phyloP scores from a whole-genome alignment of 176 grass and related monocot species.

The Typha latifolia region DNA sequence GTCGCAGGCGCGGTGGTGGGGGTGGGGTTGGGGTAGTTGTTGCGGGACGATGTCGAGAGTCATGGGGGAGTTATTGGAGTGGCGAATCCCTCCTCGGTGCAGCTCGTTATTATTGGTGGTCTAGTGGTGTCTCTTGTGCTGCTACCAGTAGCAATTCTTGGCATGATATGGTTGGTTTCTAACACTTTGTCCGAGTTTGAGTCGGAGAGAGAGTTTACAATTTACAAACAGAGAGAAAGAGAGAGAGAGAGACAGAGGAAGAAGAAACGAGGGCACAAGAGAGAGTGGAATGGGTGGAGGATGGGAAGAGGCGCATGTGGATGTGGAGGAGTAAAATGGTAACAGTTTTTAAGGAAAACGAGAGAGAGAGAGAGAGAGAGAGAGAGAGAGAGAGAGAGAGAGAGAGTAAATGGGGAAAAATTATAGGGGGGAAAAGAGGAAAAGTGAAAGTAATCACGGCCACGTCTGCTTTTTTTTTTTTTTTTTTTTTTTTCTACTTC shows the following conservation, averaged over 20 bases:
- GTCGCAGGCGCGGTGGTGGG: slow-evolving; percentile 56
- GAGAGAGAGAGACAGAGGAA: background rate
- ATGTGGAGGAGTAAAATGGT: too few relatives aligned
- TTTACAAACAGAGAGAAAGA: background rate
- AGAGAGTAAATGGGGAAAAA: background rate
- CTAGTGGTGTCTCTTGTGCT: background rate
- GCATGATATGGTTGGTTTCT: background rate
- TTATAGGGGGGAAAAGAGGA: background rate
- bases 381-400: background rate
- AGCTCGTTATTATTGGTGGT: background rate
- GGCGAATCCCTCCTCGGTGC: background rate
- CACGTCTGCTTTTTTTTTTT: background rate
- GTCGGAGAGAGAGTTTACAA: background rate
- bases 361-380: background rate
- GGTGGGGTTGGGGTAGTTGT: slow-evolving; percentile 10
- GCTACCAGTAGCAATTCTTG: slow-evolving; percentile 1
- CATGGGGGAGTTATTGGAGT: background rate
- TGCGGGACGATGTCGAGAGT: background rate
- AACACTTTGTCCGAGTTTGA: background rate
- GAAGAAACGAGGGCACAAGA: background rate
- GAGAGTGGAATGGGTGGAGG: too few relatives aligned
- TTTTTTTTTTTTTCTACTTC: background rate
- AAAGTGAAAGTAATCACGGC: slow-evolving; percentile 9
- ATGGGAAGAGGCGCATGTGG: too few relatives aligned
- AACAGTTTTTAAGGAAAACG: background rate